Percentiles rank a stretch among this genome's conserved stretches.
Evolutionary conservation across 257 asterid species (phyloP).

Genomic region (Solanum stenotomum): DNA sequence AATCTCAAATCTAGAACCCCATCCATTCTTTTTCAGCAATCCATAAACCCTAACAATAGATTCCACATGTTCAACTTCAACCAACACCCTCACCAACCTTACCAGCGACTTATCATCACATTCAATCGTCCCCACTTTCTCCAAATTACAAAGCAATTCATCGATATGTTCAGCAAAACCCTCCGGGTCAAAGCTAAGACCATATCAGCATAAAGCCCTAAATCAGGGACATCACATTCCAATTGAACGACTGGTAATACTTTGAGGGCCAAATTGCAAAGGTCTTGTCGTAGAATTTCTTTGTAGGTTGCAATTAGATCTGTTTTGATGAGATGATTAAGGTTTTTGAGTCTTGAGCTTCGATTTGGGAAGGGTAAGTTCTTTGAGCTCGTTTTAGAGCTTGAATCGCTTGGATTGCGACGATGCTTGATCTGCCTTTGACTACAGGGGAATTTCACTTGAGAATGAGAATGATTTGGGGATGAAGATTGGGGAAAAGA

Average conservation of each 20-base stretch:
- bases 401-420: conserved; percentile 85
- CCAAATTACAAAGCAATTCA: conserved; percentile 35
- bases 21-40: no score
- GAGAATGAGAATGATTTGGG: no score
- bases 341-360: conserved; percentile 13
- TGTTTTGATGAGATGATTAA: conserved; percentile 71
- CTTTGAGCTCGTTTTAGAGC: conserved; percentile 68
- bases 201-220: conserved; percentile 50
- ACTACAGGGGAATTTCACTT: conserved; percentile 20
- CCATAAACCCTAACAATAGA: not conserved
- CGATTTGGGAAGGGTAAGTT: conserved; percentile 29
- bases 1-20: no score
- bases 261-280: conserved; percentile 41
- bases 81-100: conserved; percentile 57
- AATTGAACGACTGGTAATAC: conserved; percentile 55
- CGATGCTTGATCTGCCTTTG: conserved; percentile 74
- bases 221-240: conserved; percentile 46
- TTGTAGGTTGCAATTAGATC: conserved; percentile 69
- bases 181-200: conserved; percentile 20
- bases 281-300: conserved; percentile 83
- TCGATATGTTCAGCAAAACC: conserved; percentile 52
- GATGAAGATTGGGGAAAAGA: no score
- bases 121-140: conserved; percentile 30
- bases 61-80: conserved; percentile 46
- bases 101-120: conserved; percentile 51